These are phyloP conservation scores for Chamaecyparis obtusa DNA, from an alignment of 75 land plant genomes.

Conservation along the genomic window DNA sequence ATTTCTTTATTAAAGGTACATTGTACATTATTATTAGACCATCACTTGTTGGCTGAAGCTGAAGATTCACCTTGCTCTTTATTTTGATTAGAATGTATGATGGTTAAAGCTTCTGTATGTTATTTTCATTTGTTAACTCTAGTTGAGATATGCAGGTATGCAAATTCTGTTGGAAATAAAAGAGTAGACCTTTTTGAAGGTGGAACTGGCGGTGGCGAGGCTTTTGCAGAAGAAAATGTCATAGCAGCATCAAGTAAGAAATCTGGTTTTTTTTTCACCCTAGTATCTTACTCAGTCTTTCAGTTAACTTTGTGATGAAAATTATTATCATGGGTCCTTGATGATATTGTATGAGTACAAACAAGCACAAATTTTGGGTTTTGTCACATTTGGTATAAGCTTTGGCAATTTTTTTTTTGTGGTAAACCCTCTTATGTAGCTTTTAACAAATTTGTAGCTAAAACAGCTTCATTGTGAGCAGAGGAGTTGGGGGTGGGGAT, in stretches of 20 bases:
- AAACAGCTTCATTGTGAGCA: not conserved
- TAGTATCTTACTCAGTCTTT: not conserved
- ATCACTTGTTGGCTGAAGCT: not conserved
- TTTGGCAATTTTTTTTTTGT: no score
- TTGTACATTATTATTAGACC: not conserved
- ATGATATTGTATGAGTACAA: not conserved
- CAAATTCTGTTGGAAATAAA: conserved; percentile 71
- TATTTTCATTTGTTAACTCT: not conserved
- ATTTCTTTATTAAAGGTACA: not conserved
- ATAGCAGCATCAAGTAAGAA: conserved; percentile 81
- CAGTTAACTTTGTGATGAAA: not conserved
- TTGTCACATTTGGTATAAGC: not conserved
- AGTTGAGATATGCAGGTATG: conserved; percentile 39
- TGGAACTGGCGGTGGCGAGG: conserved; percentile 68
- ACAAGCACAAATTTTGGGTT: not conserved
- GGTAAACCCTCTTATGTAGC: not conserved
- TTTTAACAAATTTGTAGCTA: not conserved
- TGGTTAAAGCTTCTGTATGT: not conserved
- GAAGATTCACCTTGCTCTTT: not conserved
- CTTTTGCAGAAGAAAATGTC: conserved; percentile 61
- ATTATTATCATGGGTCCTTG: not conserved
- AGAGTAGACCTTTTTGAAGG: conserved; percentile 85
- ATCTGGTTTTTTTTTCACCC: not conserved
- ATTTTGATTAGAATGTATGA: not conserved
- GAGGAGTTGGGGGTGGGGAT: no score